phyloP scores from a whole-genome alignment of 345 rosid genomes.

The Eutrema heterophyllum region DNA sequence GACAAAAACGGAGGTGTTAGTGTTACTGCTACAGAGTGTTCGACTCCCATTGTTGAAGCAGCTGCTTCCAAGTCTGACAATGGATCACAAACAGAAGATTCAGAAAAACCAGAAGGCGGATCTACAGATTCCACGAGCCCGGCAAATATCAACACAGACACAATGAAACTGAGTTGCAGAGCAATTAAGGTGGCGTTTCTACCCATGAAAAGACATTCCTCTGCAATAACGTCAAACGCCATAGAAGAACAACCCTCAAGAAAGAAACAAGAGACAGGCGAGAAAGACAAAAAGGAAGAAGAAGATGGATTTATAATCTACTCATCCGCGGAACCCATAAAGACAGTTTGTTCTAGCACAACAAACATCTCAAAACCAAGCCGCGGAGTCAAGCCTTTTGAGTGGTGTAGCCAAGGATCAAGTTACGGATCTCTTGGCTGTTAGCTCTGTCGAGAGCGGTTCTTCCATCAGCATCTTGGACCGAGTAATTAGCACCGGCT shows the following conservation, averaged over 20 bases:
- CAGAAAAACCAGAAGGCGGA: conserved; percentile 12
- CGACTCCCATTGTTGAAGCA: background rate
- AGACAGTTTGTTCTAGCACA: conserved; percentile 36
- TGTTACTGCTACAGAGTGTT: conserved; percentile 19
- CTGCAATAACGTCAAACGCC: conserved; percentile 21
- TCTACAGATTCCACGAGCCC: background rate
- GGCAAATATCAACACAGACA: conserved; percentile 20
- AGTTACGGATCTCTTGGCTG: conserved; percentile 57
- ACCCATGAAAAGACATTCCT: conserved; percentile 45
- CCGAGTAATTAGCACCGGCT: conserved; percentile 64
- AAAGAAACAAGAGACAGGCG: conserved; percentile 24
- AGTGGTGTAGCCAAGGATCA: conserved; percentile 51
- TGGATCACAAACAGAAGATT: conserved; percentile 21
- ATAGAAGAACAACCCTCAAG: conserved; percentile 26
- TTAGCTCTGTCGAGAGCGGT: conserved; percentile 69
- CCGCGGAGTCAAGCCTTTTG: conserved; percentile 40
- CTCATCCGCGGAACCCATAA: conserved; percentile 24
- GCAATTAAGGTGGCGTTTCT: conserved; percentile 61
- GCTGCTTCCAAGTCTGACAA: background rate
- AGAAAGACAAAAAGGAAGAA: conserved; percentile 5
- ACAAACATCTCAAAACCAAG: background rate
- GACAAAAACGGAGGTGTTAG: background rate
- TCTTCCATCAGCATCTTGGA: conserved; percentile 71
- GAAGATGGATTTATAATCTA: conserved; percentile 36
- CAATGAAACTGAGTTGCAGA: conserved; percentile 5